Base-by-base conservation (phyloP, 148 eudicot genomes). In the Nepenthes gracilis region DNA sequence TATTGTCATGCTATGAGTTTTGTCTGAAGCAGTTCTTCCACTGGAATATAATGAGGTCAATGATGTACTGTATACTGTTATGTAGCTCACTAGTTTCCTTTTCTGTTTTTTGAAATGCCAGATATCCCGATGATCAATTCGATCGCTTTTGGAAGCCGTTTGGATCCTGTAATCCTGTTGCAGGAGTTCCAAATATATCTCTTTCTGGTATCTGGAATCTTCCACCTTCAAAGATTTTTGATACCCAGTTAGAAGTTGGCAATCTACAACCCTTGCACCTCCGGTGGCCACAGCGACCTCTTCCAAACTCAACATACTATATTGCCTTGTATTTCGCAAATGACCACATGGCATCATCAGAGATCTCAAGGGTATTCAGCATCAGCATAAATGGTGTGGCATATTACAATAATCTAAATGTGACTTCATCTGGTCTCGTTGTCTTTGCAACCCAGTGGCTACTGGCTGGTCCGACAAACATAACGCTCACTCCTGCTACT, bases 81-180 rank as follows among this genome's bases (percentile, higher is more conserved):
- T 58, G 8, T 40, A 5, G 12, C 12, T 51, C 47, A 40, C 9
- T 38, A 10, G 54, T 43, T 61, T 34, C 32, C 15, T 35, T 32
- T 49, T 49, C n/a, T n/a, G n/a, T 14, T 43, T 5, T 35, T 69
- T 54, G 74, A 14, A 59, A 64, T 47, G 36, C 14, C 84, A 93
- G 99, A 71, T 86, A 86, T 65, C 97, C 97, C 14, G 95, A 89
- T 59, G 99, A 93, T 74, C 75, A 54, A 67, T 93, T 81, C 67
- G 90, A 84, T 81, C 99, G 99, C 23, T 81, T 66, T 35, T 93
- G 99, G 99, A 78, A 77, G 66, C 90, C 99, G 52, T 89, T 78
- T 69, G 99, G 83, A 67, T 74, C 70, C 49, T 62, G 64, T 66
- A 78, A 60, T 62, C 76, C 86, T 56, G 52, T 67, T 2, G 35